A percentile compares a stretch with the other conserved stretches of the same genome.
Conservation (phyloP, 148 eudicot species). For the Camellia sinensis region DNA sequence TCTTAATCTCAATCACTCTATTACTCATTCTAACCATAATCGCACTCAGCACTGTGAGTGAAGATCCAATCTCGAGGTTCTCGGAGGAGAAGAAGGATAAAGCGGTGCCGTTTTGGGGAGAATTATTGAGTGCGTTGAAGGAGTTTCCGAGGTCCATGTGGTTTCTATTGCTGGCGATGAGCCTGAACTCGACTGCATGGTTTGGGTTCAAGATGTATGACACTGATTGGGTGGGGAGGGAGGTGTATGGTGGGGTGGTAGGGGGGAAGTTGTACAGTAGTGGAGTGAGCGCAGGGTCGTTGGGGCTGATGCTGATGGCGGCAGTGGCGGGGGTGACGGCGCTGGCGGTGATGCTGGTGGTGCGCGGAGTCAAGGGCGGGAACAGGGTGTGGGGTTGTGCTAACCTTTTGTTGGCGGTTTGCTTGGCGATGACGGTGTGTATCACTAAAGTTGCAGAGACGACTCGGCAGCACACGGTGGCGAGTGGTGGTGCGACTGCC, state of each 20-base stretch:
- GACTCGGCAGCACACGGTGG: no score
- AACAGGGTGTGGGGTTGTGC: conserved; percentile 30
- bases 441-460: conserved; percentile 24
- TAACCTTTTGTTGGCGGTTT: conserved; percentile 25
- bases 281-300: conserved; percentile 31
- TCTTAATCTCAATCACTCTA: conserved; percentile 51
- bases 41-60: conserved; percentile 41
- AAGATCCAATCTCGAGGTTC: conserved; percentile 6
- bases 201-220: conserved; percentile 38
- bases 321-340: conserved; percentile 10
- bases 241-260: conserved; percentile 39
- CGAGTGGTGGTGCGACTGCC: no score
- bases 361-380: conserved; percentile 17
- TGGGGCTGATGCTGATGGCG: conserved; percentile 30
- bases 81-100: not conserved
- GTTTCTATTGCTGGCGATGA: conserved; percentile 26
- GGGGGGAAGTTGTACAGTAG: conserved; percentile 20
- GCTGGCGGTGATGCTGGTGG: conserved; percentile 14
- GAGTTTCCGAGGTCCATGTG: conserved; percentile 28
- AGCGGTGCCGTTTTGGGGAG: conserved; percentile 5
- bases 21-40: conserved; percentile 32
- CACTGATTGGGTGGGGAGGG: conserved; percentile 56
- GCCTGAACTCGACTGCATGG: conserved; percentile 34
- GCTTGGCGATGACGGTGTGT: conserved; percentile 31
- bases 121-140: conserved; percentile 21